Evolutionary conservation across 2,329 filamentous ascomycete species (phyloP), one percentile per base, ranked within the genome.

Genomic region (Sporothrix globosa): DNA sequence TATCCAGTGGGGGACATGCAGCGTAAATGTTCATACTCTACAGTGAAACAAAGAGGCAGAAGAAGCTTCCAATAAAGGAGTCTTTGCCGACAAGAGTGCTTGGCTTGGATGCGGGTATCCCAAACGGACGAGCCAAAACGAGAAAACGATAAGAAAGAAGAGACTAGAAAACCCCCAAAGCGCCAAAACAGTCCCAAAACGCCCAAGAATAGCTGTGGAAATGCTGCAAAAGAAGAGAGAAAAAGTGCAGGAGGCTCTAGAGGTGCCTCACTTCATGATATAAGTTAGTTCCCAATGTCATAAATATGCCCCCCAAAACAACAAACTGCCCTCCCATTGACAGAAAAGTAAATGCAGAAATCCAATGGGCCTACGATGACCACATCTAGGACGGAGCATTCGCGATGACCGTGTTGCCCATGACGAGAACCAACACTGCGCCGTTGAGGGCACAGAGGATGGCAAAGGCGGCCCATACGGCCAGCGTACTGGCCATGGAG

Each of bases 361-460:
- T 44, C 27, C 17, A 53, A 10, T 7, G 13, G 10, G 19, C 24
- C 14, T 5, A 53, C 4, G 30, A 27, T 5, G 14, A 24, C 11
- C 9, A 4, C 30, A 44, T 9, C 58, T 63, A 46, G 58, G 21
- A 17, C n/a, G n/a, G 58, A 19, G 11, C 17, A 13, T 61, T 63
- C 4, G 30, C 30, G 5, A 63, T 44, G 10, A 60, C 70, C 9
- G 76, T 77, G 66, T 80, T 83, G 44, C 80, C 81, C 67, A 81
- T 80, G 11, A 88, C 81, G 70, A 86, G 77, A 6, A 87, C 83
- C 65, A 89, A 78, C 61, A 89, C 74, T 39, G 84, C 81, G 11
- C 84, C 85, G 70, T 85, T 84, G 1, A 83, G 80, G 10, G 85
- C 75, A 67, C 84, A 86, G 5, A 85, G 79, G 0, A 78, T 76